Percentiles rank a stretch among this genome's conserved stretches.
phyloP scores from a whole-genome alignment of 352 stramenopile species.

The Phytophthora citrophthora region DNA sequence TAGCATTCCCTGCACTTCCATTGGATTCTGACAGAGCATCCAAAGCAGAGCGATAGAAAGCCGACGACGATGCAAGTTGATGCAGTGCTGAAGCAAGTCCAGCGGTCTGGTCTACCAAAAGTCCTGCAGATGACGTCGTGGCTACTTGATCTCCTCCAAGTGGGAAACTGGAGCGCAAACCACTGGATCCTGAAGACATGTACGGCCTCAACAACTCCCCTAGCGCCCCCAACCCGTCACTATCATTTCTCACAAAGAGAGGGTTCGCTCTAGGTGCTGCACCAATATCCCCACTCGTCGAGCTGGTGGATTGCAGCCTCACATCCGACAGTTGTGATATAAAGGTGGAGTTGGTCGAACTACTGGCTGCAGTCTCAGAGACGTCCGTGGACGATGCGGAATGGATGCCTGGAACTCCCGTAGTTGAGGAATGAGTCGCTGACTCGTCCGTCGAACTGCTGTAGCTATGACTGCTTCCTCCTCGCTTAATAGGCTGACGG shows the following conservation, averaged over 20 bases:
- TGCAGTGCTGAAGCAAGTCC: constrained; percentile 46
- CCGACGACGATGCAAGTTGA: constrained; percentile 62
- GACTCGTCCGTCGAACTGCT: constrained; percentile 50
- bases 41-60: constrained; percentile 46
- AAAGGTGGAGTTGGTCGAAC: constrained; percentile 34
- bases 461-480: constrained; percentile 5
- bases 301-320: constrained; percentile 28
- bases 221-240: constrained; percentile 48
- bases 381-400: constrained; percentile 30
- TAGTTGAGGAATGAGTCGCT: constrained; percentile 41
- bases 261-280: constrained; percentile 50
- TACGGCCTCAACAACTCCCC: constrained; percentile 58
- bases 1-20: constrained; percentile 7
- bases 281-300: constrained; percentile 21
- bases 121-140: constrained; percentile 21
- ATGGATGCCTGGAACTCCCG: constrained; percentile 27
- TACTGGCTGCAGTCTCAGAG: constrained; percentile 18
- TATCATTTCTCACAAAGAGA: constrained; percentile 65
- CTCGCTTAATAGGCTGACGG: constrained; percentile 37
- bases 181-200: constrained; percentile 39
- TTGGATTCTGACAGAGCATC: constrained; percentile 26
- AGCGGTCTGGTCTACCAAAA: constrained; percentile 17
- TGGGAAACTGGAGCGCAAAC: constrained; percentile 31
- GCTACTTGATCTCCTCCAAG: constrained; percentile 1
- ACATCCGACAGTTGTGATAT: constrained; percentile 33